Evolutionary conservation across 2,329 filamentous ascomycete species (phyloP).

Genomic region (Trichoderma breve): DNA sequence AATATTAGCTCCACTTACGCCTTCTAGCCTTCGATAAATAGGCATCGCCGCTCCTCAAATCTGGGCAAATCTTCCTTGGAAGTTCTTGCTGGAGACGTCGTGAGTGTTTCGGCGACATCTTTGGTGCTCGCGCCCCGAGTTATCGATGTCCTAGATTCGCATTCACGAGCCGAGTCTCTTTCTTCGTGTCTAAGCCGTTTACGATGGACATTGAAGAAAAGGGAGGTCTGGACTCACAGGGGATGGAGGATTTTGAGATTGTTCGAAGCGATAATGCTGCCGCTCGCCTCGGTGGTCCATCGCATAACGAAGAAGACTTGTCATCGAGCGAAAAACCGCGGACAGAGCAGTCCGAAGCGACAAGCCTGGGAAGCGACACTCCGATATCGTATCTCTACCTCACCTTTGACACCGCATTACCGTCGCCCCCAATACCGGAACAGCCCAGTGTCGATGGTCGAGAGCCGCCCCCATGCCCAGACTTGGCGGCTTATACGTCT

Average conservation of each 20-base stretch:
- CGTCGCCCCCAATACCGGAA: conserved; percentile 28
- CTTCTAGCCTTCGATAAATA: conserved; percentile 1
- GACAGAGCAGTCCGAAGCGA: not conserved
- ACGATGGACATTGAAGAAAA: conserved; percentile 3
- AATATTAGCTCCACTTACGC: conserved; percentile 10
- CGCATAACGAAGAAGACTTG: not conserved
- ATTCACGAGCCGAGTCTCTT: not conserved
- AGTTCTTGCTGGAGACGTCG: not conserved
- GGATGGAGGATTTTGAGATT: not conserved
- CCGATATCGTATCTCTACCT: conserved; percentile 42
- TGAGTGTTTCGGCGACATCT: not conserved
- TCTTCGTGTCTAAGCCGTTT: not conserved
- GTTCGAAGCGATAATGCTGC: not conserved
- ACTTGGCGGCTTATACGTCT: conserved; percentile 64
- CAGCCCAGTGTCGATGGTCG: conserved; percentile 25
- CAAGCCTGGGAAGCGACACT: conserved; percentile 21
- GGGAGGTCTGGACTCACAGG: not conserved
- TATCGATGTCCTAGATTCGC: not conserved
- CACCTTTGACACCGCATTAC: conserved; percentile 40
- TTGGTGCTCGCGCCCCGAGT: not conserved
- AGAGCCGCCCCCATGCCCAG: conserved; percentile 56
- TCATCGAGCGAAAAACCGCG: conserved; percentile 6
- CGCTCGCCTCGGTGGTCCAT: not conserved
- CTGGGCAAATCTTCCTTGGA: not conserved
- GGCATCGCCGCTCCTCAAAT: not conserved